Conservation (phyloP, 441 rosid genomes). For the Biscutella auriculata region DNA sequence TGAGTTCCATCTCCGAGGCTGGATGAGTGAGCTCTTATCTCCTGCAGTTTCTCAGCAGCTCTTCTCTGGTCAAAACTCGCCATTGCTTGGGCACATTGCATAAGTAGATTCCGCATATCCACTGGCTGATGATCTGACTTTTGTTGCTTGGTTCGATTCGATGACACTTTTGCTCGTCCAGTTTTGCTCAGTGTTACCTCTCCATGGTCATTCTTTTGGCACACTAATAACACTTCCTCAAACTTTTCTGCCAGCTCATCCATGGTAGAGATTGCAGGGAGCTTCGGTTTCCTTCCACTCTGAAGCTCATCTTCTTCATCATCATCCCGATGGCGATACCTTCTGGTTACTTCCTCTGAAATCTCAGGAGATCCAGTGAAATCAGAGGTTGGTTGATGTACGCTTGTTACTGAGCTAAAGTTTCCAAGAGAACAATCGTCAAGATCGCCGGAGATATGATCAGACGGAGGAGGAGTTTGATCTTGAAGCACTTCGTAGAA, state of each 20-base stretch:
- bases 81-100: slow-evolving; percentile 73
- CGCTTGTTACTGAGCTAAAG: slow-evolving; percentile 4
- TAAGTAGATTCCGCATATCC: slow-evolving; percentile 53
- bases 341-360: slow-evolving; percentile 23
- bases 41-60: slow-evolving; percentile 49
- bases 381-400: slow-evolving; percentile 14
- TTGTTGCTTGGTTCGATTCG: slow-evolving; percentile 1
- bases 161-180: not conserved
- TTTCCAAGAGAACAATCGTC: slow-evolving; percentile 6
- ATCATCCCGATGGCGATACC: slow-evolving; percentile 34
- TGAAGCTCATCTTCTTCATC: slow-evolving; percentile 31
- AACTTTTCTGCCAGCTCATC: slow-evolving; percentile 41
- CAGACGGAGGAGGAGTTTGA: slow-evolving; percentile 26
- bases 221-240: slow-evolving; percentile 50
- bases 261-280: slow-evolving; percentile 41
- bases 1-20: slow-evolving; percentile 54
- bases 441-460: slow-evolving; percentile 1
- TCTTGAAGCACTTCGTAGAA: slow-evolving; percentile 56
- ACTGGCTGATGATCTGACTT: slow-evolving; percentile 45
- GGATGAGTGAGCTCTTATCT: slow-evolving; percentile 59
- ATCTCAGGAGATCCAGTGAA: not conserved
- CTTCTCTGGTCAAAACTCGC: slow-evolving; percentile 53
- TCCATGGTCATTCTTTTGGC: slow-evolving; percentile 19
- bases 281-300: slow-evolving; percentile 43
- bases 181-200: not conserved